A percentile compares a stretch with the other conserved stretches of the same genome.
phyloP scores from a whole-genome alignment of 2,329 filamentous ascomycete species.

The Zymoseptoria crescenta region DNA sequence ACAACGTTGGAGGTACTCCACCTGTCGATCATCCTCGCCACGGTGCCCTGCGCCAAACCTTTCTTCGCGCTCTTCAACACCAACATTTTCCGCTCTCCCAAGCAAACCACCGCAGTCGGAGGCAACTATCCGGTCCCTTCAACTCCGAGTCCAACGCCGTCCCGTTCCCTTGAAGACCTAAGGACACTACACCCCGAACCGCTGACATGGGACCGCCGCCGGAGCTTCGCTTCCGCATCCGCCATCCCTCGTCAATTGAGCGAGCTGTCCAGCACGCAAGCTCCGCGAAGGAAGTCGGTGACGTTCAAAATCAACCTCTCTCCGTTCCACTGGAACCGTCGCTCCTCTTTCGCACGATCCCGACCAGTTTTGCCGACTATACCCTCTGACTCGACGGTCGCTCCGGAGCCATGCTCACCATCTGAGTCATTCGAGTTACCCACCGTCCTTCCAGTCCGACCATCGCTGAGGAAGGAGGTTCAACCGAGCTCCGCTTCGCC shows the following conservation, averaged over 20 bases:
- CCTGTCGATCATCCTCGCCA: slow-evolving; percentile 23
- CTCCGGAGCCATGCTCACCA: neutral
- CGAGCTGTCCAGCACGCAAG: neutral
- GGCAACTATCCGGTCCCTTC: neutral
- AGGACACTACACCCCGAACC: neutral
- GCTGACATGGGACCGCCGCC: neutral
- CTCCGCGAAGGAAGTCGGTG: neutral
- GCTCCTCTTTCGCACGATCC: slow-evolving; percentile 3
- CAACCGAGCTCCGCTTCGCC: neutral
- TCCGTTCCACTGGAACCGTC: slow-evolving; percentile 5
- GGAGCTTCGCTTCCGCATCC: neutral
- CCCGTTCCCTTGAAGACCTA: neutral
- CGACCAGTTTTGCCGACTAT: neutral
- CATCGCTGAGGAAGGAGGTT: neutral
- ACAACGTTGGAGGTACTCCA: slow-evolving; percentile 10
- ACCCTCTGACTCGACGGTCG: neutral
- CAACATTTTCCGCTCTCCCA: neutral
- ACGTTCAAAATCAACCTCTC: neutral
- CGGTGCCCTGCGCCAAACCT: slow-evolving; percentile 25
- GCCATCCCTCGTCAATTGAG: too few relatives aligned
- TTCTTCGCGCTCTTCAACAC: slow-evolving; percentile 20
- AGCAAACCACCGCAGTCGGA: neutral
- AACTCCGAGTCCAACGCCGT: neutral
- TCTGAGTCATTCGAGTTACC: neutral
- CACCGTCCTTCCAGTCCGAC: neutral